phyloP scores from a whole-genome alignment of 176 grass and related monocot genomes.

The Zea luxurians region DNA sequence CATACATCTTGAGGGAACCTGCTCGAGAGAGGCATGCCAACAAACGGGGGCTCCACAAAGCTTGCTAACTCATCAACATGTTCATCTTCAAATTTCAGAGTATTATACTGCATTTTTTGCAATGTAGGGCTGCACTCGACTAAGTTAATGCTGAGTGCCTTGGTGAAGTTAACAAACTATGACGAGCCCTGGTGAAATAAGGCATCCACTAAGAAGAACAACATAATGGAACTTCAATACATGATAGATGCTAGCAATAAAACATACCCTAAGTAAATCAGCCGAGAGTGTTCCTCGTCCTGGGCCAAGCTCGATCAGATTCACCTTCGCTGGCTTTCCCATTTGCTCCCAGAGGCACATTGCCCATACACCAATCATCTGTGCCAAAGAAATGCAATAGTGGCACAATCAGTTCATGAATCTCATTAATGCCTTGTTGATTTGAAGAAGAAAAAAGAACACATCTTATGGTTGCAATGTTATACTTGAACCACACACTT shows the following conservation, averaged over 20 bases:
- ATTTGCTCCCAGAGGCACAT: constrained; percentile 97
- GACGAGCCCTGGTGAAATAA: constrained; percentile 67
- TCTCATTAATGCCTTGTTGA: neutral
- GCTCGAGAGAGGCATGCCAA: constrained; percentile 84
- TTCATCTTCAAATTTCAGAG: constrained; percentile 73
- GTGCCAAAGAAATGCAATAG: constrained; percentile 9
- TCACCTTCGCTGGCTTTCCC: constrained; percentile 72
- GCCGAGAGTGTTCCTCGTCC: constrained; percentile 84
- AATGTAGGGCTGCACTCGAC: constrained; percentile 85
- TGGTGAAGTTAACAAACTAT: constrained; percentile 75
- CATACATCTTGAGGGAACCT: constrained; percentile 96
- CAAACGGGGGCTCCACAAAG: constrained; percentile 58
- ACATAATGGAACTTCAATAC: neutral
- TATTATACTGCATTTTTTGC: constrained; percentile 76
- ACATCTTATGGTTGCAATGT: neutral
- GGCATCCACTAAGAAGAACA: constrained; percentile 28
- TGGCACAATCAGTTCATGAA: neutral
- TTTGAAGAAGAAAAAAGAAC: neutral
- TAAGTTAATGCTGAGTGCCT: constrained; percentile 80
- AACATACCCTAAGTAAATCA: constrained; percentile 79
- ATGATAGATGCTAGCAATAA: neutral
- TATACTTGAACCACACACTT: neutral
- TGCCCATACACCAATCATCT: constrained; percentile 88
- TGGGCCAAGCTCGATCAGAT: constrained; percentile 91
- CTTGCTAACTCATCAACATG: constrained; percentile 55